A percentile compares a stretch with the other conserved stretches of the same genome.
Conservation (phyloP, 2,329 filamentous ascomycete genomes). For the Aureobasidium sp. region DNA sequence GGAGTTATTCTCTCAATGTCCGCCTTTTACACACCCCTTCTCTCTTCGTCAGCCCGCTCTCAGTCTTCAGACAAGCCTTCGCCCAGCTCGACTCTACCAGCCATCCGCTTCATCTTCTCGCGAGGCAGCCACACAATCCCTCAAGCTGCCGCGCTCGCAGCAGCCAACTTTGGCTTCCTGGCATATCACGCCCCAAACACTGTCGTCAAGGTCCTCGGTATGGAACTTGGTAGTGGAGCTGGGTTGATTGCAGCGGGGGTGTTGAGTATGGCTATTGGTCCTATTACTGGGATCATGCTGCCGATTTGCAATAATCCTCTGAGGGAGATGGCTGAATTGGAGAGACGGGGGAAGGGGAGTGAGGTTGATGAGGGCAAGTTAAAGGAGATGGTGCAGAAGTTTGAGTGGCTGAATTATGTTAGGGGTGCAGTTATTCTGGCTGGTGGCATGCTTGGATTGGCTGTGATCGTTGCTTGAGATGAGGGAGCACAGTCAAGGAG, state of each 20-base stretch:
- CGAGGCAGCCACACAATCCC: background rate
- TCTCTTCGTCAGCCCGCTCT: background rate
- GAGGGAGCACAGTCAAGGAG: no score
- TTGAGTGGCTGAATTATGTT: conserved; percentile 6
- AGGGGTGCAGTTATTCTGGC: background rate
- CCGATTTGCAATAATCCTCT: background rate
- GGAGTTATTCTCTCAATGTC: conserved; percentile 1
- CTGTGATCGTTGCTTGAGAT: background rate
- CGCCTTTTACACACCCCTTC: background rate
- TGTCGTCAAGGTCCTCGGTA: background rate
- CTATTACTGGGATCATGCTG: conserved; percentile 2
- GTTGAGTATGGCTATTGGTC: conserved; percentile 1
- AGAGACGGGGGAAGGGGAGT: background rate
- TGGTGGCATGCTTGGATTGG: background rate
- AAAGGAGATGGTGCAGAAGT: background rate
- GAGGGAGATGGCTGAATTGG: background rate
- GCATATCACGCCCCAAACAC: background rate
- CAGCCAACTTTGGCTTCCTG: background rate
- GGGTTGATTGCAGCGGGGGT: background rate
- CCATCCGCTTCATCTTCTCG: conserved; percentile 4
- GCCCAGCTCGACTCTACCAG: background rate
- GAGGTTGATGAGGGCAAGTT: background rate
- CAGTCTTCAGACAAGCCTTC: background rate
- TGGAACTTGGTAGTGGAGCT: background rate
- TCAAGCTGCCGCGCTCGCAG: background rate